Evolutionary conservation across 2,329 filamentous ascomycete genomes (phyloP), one percentile per base, ranked within the genome.

Genomic region (Pyrenochaeta sp.): DNA sequence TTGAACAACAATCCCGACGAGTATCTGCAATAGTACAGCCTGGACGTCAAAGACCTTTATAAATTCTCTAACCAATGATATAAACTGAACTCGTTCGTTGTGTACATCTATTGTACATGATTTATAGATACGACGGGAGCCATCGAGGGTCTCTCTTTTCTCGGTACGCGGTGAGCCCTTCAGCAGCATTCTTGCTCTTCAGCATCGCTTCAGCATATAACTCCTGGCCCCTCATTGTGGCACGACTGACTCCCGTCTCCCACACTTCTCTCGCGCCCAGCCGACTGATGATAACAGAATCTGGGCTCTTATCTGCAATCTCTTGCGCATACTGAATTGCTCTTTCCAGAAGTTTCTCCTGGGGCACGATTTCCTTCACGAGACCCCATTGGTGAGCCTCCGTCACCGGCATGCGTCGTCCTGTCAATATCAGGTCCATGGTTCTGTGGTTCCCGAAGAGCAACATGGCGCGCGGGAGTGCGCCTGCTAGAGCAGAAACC

Each of bases 401-500:
- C 20, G 69, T 48, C 0, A 75, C 74, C 1, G 66, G 60, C 1
- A 77, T 58, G 4, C 61, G 61, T 4, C 74, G 64, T 2, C 74
- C 75, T 0, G 76, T 74, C 13, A 79, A 64, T 8, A 72, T 74
- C 17, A 79, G 66, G 44, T 79, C 76, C 15, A 68, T 72, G 3
- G 75, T 74, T 3, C 73, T 53, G 26, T 76, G 76, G 48, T 77
- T 69, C 26, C 76, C 72, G 23, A 67, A 58, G 1, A 68, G 73
- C 3, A 72, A 70, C 3, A 77, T 73, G 7, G 77, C 60, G 14
- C 78, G 72, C 2, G 77, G 74, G 3, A 80, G 64, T 13, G 75
- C 76, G 6, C 77, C 78, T 1, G 76, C 78, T 3, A 72, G 75
- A 1, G 78, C 75, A 26, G 74, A 77, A 3, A 81, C 67, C 7